Percentiles rank a stretch among this genome's conserved stretches.
These are phyloP conservation scores for Camelina sativa DNA, from an alignment of 345 rosid species.

Conservation along the genomic window DNA sequence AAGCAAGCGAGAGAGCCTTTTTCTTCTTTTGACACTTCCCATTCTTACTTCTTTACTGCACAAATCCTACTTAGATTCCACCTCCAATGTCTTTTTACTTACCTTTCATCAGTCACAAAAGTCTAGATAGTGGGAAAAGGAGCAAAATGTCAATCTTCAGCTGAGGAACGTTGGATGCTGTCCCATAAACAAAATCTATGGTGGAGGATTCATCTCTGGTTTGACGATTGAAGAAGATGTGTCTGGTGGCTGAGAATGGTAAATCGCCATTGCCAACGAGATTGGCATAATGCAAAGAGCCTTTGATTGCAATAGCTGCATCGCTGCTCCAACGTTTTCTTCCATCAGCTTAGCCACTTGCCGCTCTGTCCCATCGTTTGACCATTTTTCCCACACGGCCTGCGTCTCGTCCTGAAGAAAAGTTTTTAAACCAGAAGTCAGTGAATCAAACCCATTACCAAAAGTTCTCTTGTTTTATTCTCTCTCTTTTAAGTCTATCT, in stretches of 20 bases:
- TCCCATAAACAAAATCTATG: conserved; percentile 15
- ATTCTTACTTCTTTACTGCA: conserved; percentile 34
- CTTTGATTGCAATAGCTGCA: conserved; percentile 97
- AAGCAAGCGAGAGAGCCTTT: conserved; percentile 21
- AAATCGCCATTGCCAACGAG: conserved; percentile 92
- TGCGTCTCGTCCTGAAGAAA: conserved; percentile 72
- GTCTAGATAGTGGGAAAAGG: conserved; percentile 22
- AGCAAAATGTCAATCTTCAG: conserved; percentile 23
- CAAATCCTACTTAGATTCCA: conserved; percentile 43
- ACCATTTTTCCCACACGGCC: conserved; percentile 98
- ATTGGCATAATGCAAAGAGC: conserved; percentile 99
- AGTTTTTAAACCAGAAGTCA: conserved; percentile 15
- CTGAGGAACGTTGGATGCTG: conserved; percentile 26
- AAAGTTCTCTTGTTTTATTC: conserved; percentile 4
- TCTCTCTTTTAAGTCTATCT: not conserved
- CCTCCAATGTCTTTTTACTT: conserved; percentile 24
- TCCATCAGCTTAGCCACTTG: conserved; percentile 99
- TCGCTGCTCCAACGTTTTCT: conserved; percentile 96
- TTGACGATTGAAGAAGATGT: conserved; percentile 61
- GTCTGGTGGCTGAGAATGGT: conserved; percentile 83
- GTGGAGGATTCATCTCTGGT: conserved; percentile 56
- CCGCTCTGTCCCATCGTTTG: conserved; percentile 85
- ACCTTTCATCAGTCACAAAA: conserved; percentile 27
- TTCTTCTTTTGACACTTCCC: conserved; percentile 25
- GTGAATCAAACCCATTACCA: not conserved